These are phyloP conservation scores for Quercus cerris DNA, from an alignment of 306 rosid species.

Conservation along the genomic window DNA sequence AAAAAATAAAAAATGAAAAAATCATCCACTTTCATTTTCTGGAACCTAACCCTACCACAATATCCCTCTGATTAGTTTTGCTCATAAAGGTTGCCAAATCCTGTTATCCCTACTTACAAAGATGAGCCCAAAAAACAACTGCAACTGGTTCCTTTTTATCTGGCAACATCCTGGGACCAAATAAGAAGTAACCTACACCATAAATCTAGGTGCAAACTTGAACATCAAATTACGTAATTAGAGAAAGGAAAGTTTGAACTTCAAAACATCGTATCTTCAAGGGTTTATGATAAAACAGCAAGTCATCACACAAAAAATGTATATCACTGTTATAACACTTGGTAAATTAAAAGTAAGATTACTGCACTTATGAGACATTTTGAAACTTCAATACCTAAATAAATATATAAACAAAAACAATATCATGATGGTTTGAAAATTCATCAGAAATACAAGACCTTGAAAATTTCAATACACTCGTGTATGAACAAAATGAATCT, in stretches of 20 bases:
- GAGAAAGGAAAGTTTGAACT: not conserved
- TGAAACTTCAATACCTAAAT: not conserved
- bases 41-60: not conserved
- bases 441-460: not conserved
- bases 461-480: slow-evolving; percentile 2
- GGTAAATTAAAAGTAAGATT: not conserved
- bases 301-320: too few relatives aligned
- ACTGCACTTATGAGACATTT: not conserved
- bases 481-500: slow-evolving; percentile 35
- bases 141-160: not conserved
- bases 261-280: not conserved
- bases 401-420: not conserved
- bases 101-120: not conserved
- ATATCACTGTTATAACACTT: not conserved
- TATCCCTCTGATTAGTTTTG: not conserved
- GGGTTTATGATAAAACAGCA: too few relatives aligned
- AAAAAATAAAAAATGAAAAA: not conserved
- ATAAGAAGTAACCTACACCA: not conserved
- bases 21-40: not conserved
- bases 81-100: not conserved
- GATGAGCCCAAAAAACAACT: not conserved
- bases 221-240: not conserved
- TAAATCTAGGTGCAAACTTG: not conserved
- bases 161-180: not conserved
- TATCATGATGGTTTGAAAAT: not conserved